Evolutionary conservation across 2,329 filamentous ascomycete species (phyloP).

Genomic region (Aspergillus intermedius): DNA sequence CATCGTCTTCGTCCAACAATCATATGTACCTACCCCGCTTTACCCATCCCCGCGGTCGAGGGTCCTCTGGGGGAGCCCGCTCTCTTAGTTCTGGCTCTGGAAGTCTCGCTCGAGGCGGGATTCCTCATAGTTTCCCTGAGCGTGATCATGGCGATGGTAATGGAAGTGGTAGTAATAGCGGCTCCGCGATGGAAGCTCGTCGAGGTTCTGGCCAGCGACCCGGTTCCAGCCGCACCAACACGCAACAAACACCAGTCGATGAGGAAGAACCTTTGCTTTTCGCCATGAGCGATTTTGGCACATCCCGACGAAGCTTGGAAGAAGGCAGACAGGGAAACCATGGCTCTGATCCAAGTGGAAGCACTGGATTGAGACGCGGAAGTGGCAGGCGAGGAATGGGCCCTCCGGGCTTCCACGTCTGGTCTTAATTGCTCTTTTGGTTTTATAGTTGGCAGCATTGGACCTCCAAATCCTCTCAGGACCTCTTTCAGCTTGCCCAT

Average conservation of each 20-base stretch:
- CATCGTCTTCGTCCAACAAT: constrained; percentile 26
- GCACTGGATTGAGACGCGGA: constrained; percentile 25
- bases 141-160: constrained; percentile 33
- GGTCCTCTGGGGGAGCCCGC: constrained; percentile 30
- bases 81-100: constrained; percentile 36
- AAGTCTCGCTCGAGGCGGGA: constrained; percentile 32
- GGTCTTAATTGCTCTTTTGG: constrained; percentile 17
- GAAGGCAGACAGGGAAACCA: constrained; percentile 31
- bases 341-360: constrained; percentile 22
- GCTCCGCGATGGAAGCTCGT: constrained; percentile 28
- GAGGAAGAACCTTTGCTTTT: constrained; percentile 42
- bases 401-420: constrained; percentile 27
- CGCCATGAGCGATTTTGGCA: constrained; percentile 42
- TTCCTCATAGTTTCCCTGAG: constrained; percentile 19
- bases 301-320: constrained; percentile 37
- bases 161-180: constrained; percentile 36
- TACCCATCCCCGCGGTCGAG: constrained; percentile 30
- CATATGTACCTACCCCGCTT: constrained; percentile 34
- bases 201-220: constrained; percentile 30
- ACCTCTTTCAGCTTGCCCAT: too few species aligned
- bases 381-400: constrained; percentile 30
- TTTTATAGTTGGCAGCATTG: too few species aligned
- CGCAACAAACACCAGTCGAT: constrained; percentile 26
- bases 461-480: too few species aligned
- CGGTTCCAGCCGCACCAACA: constrained; percentile 25